Conservation (phyloP, 768 basidiomycete genomes). For the Gymnopilus dilepis region DNA sequence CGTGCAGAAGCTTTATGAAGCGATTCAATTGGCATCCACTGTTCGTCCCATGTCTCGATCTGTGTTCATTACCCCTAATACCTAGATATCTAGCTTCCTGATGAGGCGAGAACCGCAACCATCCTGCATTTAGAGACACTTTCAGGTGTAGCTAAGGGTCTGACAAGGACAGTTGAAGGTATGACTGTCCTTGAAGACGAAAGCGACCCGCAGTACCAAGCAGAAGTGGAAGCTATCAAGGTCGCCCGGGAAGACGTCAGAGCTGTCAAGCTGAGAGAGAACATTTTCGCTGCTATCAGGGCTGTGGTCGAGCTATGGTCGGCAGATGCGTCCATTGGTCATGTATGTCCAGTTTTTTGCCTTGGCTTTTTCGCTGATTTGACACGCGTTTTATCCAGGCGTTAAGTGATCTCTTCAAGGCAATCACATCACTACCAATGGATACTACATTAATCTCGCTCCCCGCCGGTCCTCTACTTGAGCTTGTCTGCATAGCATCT, state of each 20-base stretch:
- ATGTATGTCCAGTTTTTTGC: conserved; percentile 54
- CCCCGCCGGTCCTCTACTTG: conserved; percentile 81
- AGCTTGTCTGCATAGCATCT: conserved; percentile 73
- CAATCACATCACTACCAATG: conserved; percentile 80
- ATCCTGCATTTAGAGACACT: conserved; percentile 81
- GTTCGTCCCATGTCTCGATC: conserved; percentile 40
- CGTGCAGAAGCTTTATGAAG: conserved; percentile 67
- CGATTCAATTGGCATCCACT: conserved; percentile 56
- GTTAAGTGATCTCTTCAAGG: conserved; percentile 83
- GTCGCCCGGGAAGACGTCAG: conserved; percentile 67
- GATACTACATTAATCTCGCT: conserved; percentile 83
- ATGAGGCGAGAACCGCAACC: conserved; percentile 68
- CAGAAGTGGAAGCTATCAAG: conserved; percentile 59
- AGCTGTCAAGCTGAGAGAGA: conserved; percentile 67
- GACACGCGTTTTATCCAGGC: conserved; percentile 47
- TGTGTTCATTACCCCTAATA: neutral
- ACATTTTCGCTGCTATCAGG: conserved; percentile 63
- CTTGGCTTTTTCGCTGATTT: neutral
- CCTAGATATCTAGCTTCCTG: conserved; percentile 57
- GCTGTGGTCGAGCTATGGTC: conserved; percentile 78
- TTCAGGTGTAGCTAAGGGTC: conserved; percentile 84
- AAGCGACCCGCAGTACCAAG: conserved; percentile 54
- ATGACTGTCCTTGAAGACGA: conserved; percentile 61
- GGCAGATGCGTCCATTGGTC: conserved; percentile 74
- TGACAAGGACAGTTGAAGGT: conserved; percentile 79